Percentiles rank a stretch among this genome's conserved stretches.
phyloP scores from a whole-genome alignment of 129 eudicot species.

The Arctium minus region DNA sequence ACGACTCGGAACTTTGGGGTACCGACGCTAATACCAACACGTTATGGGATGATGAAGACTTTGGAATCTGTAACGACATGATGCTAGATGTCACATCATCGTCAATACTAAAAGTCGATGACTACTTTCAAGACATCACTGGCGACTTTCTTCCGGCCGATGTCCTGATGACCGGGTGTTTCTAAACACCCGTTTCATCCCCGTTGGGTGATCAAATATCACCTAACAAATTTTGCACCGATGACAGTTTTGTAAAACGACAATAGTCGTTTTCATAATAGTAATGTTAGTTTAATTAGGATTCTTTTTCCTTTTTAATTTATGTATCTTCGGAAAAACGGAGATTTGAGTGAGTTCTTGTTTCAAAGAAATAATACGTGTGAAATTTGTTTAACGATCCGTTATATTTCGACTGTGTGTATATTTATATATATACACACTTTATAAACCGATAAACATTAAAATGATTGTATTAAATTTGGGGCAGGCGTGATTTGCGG shows the following conservation, averaged over 20 bases:
- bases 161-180: slow-evolving; percentile 35
- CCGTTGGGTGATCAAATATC: slow-evolving; percentile 23
- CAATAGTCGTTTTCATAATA: slow-evolving; percentile 2
- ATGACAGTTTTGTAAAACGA: slow-evolving; percentile 26
- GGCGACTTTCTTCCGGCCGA: slow-evolving; percentile 44
- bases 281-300: slow-evolving; percentile 9
- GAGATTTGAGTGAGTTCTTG: slow-evolving; percentile 32
- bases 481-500: slow-evolving; percentile 37
- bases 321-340: slow-evolving; percentile 21
- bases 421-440: background rate
- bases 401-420: background rate
- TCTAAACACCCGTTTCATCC: background rate
- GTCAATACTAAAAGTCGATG: slow-evolving; percentile 38
- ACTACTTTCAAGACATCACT: slow-evolving; percentile 47
- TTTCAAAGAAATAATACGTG: slow-evolving; percentile 24
- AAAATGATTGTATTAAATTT: background rate
- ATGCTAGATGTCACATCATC: slow-evolving; percentile 32
- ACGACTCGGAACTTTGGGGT: slow-evolving; percentile 24
- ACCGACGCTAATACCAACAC: background rate
- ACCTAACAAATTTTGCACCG: slow-evolving; percentile 42
- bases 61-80: slow-evolving; percentile 28
- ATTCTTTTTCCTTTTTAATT: background rate
- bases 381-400: background rate
- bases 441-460: background rate
- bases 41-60: slow-evolving; percentile 13